Evolutionary conservation across 192 early-diverging fungal species (phyloP).

Genomic region (Umbelopsis vinacea): DNA sequence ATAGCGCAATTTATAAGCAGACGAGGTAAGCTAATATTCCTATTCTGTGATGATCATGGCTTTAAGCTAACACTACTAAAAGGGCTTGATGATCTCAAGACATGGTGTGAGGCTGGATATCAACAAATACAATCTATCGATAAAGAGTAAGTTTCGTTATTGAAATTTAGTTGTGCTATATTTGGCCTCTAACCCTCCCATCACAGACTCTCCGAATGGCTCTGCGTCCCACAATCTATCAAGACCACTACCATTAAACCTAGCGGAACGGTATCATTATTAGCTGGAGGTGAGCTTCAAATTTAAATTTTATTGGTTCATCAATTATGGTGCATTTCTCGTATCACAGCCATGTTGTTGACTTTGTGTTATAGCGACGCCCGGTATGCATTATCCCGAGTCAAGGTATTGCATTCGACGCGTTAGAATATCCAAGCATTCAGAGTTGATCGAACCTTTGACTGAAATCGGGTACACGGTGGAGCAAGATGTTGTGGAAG

Average conservation of each 20-base stretch:
- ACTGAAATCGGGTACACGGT: constrained; percentile 38
- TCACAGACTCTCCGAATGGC: constrained; percentile 37
- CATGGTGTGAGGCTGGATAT: constrained; percentile 45
- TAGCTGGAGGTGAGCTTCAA: constrained; percentile 40
- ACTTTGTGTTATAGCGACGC: constrained; percentile 32
- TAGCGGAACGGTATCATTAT: constrained; percentile 49
- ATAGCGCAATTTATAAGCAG: constrained; percentile 50
- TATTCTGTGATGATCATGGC: no score
- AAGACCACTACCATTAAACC: constrained; percentile 56
- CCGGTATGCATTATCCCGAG: constrained; percentile 58
- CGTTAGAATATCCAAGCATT: constrained; percentile 42
- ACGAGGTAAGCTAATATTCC: constrained; percentile 17
- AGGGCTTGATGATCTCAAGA: constrained; percentile 28
- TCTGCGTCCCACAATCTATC: constrained; percentile 46
- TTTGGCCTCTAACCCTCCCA: background rate
- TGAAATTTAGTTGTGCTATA: background rate
- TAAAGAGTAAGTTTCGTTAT: constrained; percentile 13
- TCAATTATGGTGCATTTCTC: no score
- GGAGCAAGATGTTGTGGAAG: constrained; percentile 44
- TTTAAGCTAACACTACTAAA: background rate
- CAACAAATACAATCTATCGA: constrained; percentile 36
- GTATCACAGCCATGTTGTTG: background rate
- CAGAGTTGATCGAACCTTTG: constrained; percentile 36
- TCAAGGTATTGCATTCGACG: constrained; percentile 54
- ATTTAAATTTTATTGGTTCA: no score